phyloP scores from a whole-genome alignment of 768 basidiomycete genomes.

The Piloderma croceum region DNA sequence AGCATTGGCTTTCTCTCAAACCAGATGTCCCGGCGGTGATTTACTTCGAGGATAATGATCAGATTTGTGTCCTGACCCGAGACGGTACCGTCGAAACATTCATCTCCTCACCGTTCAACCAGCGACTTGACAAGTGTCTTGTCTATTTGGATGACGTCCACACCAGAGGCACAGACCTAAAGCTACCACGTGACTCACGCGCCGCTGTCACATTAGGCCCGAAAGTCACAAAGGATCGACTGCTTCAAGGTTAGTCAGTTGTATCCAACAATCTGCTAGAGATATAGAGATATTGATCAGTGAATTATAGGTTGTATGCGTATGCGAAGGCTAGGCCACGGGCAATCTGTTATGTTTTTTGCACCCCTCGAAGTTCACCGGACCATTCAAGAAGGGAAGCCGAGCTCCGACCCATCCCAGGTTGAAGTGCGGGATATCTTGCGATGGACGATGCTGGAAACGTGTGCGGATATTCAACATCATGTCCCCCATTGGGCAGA shows the following conservation, averaged over 20 bases:
- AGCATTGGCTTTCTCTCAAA: slow-evolving; percentile 35
- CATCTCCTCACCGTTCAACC: slow-evolving; percentile 30
- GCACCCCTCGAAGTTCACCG: slow-evolving; percentile 37
- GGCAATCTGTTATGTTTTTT: slow-evolving; percentile 45
- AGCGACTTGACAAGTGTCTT: slow-evolving; percentile 34
- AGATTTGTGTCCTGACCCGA: slow-evolving; percentile 29
- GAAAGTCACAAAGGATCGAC: slow-evolving; percentile 46
- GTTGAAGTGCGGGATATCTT: slow-evolving; percentile 35
- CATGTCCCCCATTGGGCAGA: slow-evolving; percentile 38
- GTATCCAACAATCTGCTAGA: too few relatives aligned
- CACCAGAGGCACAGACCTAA: slow-evolving; percentile 48
- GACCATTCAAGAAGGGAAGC: slow-evolving; percentile 27
- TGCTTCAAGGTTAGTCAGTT: slow-evolving; percentile 39
- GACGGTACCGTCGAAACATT: slow-evolving; percentile 33
- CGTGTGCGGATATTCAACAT: slow-evolving; percentile 37
- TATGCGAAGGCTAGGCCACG: slow-evolving; percentile 43
- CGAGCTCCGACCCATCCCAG: not conserved
- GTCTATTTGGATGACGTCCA: slow-evolving; percentile 53
- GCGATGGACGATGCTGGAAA: slow-evolving; percentile 40
- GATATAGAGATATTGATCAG: not conserved
- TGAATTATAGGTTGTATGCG: slow-evolving; percentile 45
- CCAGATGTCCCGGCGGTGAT: slow-evolving; percentile 42
- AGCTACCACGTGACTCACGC: slow-evolving; percentile 35
- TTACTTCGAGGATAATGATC: slow-evolving; percentile 37
- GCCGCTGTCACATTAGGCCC: slow-evolving; percentile 48